Percentiles rank a stretch among this genome's conserved stretches.
Evolutionary conservation across 345 rosid species (phyloP).

Genomic region (Salix exigua): DNA sequence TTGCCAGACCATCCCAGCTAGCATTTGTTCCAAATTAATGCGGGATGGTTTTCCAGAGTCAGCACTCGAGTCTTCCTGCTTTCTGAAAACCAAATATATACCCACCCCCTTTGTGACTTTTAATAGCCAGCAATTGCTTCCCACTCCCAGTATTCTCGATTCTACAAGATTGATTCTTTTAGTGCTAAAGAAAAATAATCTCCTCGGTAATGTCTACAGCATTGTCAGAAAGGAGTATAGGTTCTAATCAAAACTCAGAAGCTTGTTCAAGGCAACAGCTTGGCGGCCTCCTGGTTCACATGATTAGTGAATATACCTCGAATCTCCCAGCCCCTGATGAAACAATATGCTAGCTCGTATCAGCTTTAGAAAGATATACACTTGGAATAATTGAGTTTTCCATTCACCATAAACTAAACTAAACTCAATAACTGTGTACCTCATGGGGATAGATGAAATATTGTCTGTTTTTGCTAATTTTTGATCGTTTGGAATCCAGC

Average conservation of each 20-base stretch:
- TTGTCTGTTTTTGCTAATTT: too few species aligned
- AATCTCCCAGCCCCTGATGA: neutral
- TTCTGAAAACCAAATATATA: too few species aligned
- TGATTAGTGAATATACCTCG: neutral
- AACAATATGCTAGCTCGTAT: neutral
- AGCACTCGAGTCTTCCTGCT: neutral
- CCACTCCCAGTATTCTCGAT: conserved; percentile 1
- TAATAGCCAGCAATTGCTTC: neutral
- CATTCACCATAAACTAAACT: too few species aligned
- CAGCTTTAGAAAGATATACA: too few species aligned
- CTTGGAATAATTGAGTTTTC: too few species aligned
- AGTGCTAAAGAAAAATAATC: neutral
- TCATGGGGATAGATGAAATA: too few species aligned
- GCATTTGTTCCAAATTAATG: neutral
- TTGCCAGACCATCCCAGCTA: neutral
- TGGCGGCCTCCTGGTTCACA: neutral
- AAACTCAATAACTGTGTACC: too few species aligned
- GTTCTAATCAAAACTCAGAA: neutral
- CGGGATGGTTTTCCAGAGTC: neutral
- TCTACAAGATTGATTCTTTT: neutral
- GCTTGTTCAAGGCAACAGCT: neutral
- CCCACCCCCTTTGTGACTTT: neutral
- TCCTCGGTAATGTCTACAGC: neutral
- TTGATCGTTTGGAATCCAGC: too few species aligned
- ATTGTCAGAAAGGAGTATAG: neutral